Evolutionary conservation across 129 eudicot genomes (phyloP), one percentile per base, ranked within the genome.

Genomic region (Saussurea involucrata): DNA sequence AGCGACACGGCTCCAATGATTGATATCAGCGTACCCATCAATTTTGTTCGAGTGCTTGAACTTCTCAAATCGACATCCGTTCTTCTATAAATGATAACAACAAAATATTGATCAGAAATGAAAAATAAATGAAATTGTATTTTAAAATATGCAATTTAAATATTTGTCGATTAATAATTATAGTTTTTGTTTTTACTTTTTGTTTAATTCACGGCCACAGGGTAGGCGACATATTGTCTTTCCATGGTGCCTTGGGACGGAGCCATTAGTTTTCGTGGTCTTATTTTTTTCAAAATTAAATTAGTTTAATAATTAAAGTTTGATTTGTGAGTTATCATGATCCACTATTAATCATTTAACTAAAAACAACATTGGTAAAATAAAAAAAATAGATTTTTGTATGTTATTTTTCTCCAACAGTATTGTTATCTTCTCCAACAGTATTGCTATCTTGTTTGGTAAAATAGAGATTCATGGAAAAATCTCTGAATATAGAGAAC

Each of bases 11-110:
- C 98, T 74, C 98, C 98, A 0, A 24, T 33, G 3, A 82, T 61
- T 10, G 98, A 93, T 73, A 93, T 78, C 65, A 88, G 34, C 0
- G 92, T 84, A 0, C 98, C 98, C 21, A 78, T 17, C 32, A 84
- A 0, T 76, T 84, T 88, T 4, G 86, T 86, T 78, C 67, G 81
- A 29, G 66, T 85, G 31, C 92, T 84, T 78, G 82, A 34, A 60
- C 96, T 90, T 66, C 84, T 75, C 82, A 86, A 72, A 36, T 93
- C 89, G 5, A 88, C 42, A 9, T 76, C 76, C 25, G 82, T 72
- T 2, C 63, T 85, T 88, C 98, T 93, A 63, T 22, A 81, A 67
- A 66, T n/a, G 36, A 42, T 21, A 49, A 22, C 1, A 8, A 68
- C 34, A 17, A 53, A 1, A 6, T 8, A 55, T 17, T 42, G 9